Evolutionary conservation across 2,329 filamentous ascomycete species (phyloP), one percentile per base, ranked within the genome.

Genomic region (Fusarium sp.): DNA sequence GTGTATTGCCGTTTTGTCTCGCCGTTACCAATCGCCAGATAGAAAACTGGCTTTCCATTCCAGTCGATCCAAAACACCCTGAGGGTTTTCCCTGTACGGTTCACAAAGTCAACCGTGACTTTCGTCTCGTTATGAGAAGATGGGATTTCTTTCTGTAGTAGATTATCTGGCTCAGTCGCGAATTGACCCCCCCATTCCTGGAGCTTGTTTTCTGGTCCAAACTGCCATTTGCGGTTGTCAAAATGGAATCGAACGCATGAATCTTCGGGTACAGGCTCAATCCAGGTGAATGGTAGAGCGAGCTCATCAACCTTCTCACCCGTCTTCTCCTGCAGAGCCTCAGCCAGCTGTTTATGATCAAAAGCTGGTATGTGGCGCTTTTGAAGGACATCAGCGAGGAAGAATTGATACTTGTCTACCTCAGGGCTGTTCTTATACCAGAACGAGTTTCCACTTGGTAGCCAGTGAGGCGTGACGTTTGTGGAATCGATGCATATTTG

Each of bases 41-140:
- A 75, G 15, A 53, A 58, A 2, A 56, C 31, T 14, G 69, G 24
- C 9, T 71, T 66, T 3, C 59, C 67, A 6, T 69, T 28, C 58
- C 70, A 72, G 43, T 72, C 66, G 18, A 77, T 72, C 73, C 75
- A 77, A 7, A 63, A 72, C 20, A 68, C 58, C 7, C 54, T 62
- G 20, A 77, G 45, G 11, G 52, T 46, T 7, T 46, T 57, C 3
- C 61, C 58, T 3, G 71, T 76, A 0, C 65, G 69, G 44, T 77
- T 77, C 48, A 74, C 51, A n/a, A 77, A 72, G 11, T 67, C 70
- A 20, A 76, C 49, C 0, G 62, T 62, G 18, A 70, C 63, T 5
- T 26, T 34, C 6, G 59, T 48, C 13, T 20, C 45, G 38, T 38
- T 65, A 33, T 44, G 28, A 10, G 57, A 64, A 34, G 75, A 77